These are phyloP conservation scores for Isatis tinctoria DNA, from an alignment of 345 rosid species.

Conservation along the genomic window DNA sequence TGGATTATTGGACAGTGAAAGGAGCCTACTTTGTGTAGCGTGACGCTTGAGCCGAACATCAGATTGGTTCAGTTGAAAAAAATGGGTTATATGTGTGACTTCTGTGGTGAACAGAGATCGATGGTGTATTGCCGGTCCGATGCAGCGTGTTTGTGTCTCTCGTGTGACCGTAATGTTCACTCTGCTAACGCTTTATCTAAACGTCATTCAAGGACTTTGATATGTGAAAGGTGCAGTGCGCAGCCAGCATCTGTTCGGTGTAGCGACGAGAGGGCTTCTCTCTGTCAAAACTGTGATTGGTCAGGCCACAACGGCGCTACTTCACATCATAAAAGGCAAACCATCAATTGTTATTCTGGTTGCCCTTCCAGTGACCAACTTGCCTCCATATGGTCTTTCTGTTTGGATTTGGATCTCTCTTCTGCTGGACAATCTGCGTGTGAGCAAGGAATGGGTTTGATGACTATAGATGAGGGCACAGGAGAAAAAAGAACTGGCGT, in stretches of 20 bases:
- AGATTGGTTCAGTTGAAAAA: constrained; percentile 26
- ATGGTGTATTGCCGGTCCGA: constrained; percentile 93
- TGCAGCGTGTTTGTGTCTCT: constrained; percentile 82
- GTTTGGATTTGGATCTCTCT: constrained; percentile 41
- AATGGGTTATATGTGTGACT: constrained; percentile 90
- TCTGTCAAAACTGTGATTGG: constrained; percentile 97
- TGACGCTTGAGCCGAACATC: constrained; percentile 11
- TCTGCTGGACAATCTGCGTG: constrained; percentile 55
- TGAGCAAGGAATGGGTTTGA: constrained; percentile 73
- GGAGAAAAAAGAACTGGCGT: constrained; percentile 36
- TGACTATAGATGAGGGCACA: constrained; percentile 67
- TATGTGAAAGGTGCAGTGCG: constrained; percentile 80
- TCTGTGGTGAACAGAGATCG: constrained; percentile 83
- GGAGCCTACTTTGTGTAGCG: constrained; percentile 18
- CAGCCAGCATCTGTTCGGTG: constrained; percentile 78
- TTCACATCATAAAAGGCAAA: constrained; percentile 66
- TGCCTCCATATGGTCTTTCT: constrained; percentile 78
- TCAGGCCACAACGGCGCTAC: constrained; percentile 51
- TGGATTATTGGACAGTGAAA: constrained; percentile 7
- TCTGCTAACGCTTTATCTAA: constrained; percentile 87
- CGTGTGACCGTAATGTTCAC: constrained; percentile 89
- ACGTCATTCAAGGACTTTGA: constrained; percentile 76
- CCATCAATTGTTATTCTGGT: constrained; percentile 72
- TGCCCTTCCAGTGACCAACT: constrained; percentile 85
- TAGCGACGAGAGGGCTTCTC: constrained; percentile 57